phyloP scores from a whole-genome alignment of 768 basidiomycete species.

The Boletus pseudo-olivaceus region DNA sequence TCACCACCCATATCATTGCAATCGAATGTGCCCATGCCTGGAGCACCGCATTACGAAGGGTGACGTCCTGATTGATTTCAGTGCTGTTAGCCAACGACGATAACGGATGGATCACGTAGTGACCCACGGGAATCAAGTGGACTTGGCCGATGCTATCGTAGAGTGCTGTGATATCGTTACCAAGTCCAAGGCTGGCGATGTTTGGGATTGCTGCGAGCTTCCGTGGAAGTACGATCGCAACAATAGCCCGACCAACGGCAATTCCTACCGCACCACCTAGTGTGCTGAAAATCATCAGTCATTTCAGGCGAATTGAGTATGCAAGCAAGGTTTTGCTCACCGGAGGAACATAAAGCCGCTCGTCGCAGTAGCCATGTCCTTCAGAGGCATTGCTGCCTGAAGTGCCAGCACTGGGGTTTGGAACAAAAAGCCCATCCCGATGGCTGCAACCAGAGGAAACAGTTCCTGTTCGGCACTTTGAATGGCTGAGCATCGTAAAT shows the following conservation, averaged over 20 bases:
- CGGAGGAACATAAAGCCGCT: conserved; percentile 70
- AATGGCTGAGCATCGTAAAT: conserved; percentile 2
- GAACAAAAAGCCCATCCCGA: conserved; percentile 65
- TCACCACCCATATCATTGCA: conserved; percentile 60
- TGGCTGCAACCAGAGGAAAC: conserved; percentile 61
- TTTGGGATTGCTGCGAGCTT: conserved; percentile 35
- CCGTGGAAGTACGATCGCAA: conserved; percentile 46
- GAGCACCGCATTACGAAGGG: conserved; percentile 45
- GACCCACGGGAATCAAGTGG: conserved; percentile 22
- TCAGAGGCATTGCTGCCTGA: conserved; percentile 84
- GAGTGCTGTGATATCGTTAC: conserved; percentile 40
- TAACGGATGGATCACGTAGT: background rate
- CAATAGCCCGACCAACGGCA: conserved; percentile 67
- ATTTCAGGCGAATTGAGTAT: background rate
- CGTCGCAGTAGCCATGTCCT: conserved; percentile 81
- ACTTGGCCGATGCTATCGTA: conserved; percentile 44
- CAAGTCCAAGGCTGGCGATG: conserved; percentile 17
- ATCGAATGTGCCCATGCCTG: conserved; percentile 65
- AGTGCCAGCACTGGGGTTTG: conserved; percentile 64
- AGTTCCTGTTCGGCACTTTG: conserved; percentile 57
- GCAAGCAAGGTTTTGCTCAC: conserved; percentile 24
- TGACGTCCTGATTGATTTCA: conserved; percentile 41
- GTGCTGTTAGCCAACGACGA: background rate
- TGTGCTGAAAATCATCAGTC: conserved; percentile 37
- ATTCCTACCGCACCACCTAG: conserved; percentile 73